Percentiles rank a stretch among this genome's conserved stretches.
Conservation (phyloP, 106 monocot genomes). For the Dendrobium nobile region DNA sequence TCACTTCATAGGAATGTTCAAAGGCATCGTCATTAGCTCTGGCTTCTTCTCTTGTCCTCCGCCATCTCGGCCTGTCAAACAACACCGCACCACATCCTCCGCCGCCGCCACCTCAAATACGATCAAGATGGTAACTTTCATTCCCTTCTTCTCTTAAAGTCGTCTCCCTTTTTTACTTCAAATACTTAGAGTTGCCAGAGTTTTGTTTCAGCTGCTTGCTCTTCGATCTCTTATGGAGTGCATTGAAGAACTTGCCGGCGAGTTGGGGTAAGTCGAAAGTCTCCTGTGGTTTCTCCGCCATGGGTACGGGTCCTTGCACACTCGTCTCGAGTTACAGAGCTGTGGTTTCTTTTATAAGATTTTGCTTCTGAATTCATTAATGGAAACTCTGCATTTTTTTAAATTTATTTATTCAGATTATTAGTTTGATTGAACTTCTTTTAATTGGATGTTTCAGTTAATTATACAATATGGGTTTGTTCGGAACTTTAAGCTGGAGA, state of each 20-base stretch:
- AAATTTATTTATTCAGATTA: not conserved
- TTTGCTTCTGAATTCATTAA: not conserved
- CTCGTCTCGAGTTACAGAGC: constrained; percentile 20
- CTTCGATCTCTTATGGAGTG: constrained; percentile 22
- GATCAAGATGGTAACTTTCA: not conserved
- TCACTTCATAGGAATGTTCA: not conserved
- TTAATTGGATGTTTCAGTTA: constrained; percentile 13
- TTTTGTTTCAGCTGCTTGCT: constrained; percentile 26
- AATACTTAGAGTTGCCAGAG: not conserved
- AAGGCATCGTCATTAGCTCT: not conserved
- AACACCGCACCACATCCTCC: not conserved
- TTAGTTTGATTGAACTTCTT: not conserved
- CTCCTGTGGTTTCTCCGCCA: constrained; percentile 23
- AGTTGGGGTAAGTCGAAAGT: constrained; percentile 28
- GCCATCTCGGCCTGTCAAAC: not conserved
- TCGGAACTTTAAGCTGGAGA: constrained; percentile 33
- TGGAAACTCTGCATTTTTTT: not conserved
- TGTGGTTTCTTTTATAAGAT: constrained; percentile 15
- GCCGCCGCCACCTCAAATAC: not conserved
- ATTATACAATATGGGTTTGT: constrained; percentile 31
- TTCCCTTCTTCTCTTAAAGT: not conserved
- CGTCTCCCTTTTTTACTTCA: not conserved
- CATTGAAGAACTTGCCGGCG: constrained; percentile 34
- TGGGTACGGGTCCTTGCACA: constrained; percentile 46
- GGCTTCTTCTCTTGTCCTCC: not conserved